Evolutionary conservation across 176 grass and related monocot genomes (phyloP).

Genomic region (Oryza longistaminata): DNA sequence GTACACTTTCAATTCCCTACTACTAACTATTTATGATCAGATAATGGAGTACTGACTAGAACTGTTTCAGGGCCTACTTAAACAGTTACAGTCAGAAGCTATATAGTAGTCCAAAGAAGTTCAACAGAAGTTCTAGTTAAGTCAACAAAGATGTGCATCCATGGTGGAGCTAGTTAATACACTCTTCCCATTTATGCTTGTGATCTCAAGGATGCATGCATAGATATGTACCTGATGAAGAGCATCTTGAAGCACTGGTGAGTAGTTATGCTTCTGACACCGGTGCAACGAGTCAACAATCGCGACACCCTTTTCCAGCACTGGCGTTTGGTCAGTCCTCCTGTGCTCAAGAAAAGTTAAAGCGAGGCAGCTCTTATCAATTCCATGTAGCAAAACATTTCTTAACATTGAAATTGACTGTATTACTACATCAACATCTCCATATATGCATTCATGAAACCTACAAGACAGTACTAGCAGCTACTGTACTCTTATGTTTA

Average conservation of each 20-base stretch:
- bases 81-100: background rate
- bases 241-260: slow-evolving; percentile 36
- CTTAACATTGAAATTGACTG: slow-evolving; percentile 4
- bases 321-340: slow-evolving; percentile 36
- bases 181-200: slow-evolving; percentile 15
- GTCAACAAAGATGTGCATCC: background rate
- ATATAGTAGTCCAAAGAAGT: background rate
- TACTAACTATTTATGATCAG: background rate
- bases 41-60: background rate
- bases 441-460: background rate
- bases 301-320: slow-evolving; percentile 20
- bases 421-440: background rate
- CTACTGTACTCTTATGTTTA: background rate
- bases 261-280: slow-evolving; percentile 38
- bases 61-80: background rate
- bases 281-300: slow-evolving; percentile 40
- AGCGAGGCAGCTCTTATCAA: slow-evolving; percentile 20
- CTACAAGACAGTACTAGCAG: background rate
- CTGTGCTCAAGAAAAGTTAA: slow-evolving; percentile 37
- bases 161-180: slow-evolving; percentile 7
- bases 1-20: background rate
- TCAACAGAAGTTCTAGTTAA: background rate
- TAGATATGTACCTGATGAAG: slow-evolving; percentile 47
- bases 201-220: slow-evolving; percentile 11
- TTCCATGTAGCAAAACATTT: background rate